Evolutionary conservation across 805 yeast genomes (phyloP), one percentile per base, ranked within the genome.

Genomic region (Saccharomycodes ludwigii): DNA sequence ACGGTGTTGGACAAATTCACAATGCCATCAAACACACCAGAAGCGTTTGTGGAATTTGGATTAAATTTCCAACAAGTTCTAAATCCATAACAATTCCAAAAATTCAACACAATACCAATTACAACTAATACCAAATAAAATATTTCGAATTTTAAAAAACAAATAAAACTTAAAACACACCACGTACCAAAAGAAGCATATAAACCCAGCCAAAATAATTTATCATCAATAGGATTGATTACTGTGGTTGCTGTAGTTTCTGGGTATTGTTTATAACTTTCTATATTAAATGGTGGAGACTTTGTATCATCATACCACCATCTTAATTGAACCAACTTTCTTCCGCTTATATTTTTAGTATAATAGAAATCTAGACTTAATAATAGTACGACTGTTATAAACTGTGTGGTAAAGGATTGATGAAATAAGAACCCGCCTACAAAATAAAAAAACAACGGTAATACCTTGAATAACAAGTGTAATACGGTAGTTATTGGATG

Each of bases 321-420:
- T 41, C 93, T 67, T 40, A 91, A 64, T 0, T 96, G 97, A 4
- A 91, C 96, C 34, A 88, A 56, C 35, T 83, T 66, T 36, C 97
- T 62, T 1, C 98, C 98, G 14, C 94, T 66, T 17, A 88, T 80
- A 54, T 88, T 88, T 50, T 88, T 91, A 16, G 83, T 74, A 48
- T 82, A 79, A 93, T 96, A 88, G 48, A 88, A 88, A 53, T 88
- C 98, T 1, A 84, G 83, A 0, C 95, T 81, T 14, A 83, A 65
- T 13, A 85, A 58, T 12, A 91, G 59, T 2, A 86, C 72, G 15
- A 84, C 75, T 5, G 74, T 52, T 11, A 88, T 85, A 62, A 91
- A 88, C 45, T 83, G 56, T 7, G 52, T 56, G 20, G 60, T 54
- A 31, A 54, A 55, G 5, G 33, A 30, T 4, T 23, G 32, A 25